These are phyloP conservation scores for Punica granatum DNA, from an alignment of 345 rosid genomes.

Conservation along the genomic window DNA sequence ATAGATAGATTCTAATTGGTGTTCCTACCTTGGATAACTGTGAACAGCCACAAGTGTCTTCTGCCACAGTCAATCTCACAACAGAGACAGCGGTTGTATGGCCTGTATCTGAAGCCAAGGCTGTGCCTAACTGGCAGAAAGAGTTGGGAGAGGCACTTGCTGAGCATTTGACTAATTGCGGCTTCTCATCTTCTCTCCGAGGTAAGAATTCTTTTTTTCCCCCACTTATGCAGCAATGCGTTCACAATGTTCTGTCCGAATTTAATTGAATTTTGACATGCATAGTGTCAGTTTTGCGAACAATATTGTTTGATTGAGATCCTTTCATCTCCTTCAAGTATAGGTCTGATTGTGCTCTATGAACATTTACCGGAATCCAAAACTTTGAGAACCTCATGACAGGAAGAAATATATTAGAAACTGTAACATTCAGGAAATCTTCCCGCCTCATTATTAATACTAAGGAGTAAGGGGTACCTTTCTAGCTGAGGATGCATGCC, in stretches of 20 bases:
- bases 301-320: neutral
- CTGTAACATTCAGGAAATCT: neutral
- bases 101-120: slow-evolving; percentile 80
- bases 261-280: neutral
- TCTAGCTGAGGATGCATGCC: neutral
- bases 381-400: neutral
- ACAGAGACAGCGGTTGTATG: slow-evolving; percentile 92
- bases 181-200: slow-evolving; percentile 73
- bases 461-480: neutral
- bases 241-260: neutral
- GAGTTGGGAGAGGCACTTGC: slow-evolving; percentile 87
- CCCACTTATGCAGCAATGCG: neutral
- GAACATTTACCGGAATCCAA: neutral
- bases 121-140: slow-evolving; percentile 62
- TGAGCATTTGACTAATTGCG: slow-evolving; percentile 73
- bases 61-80: slow-evolving; percentile 85
- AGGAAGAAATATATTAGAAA: neutral
- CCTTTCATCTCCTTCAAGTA: neutral
- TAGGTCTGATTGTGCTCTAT: neutral
- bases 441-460: neutral
- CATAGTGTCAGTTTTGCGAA: neutral
- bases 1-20: neutral
- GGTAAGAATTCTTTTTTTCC: slow-evolving; percentile 34
- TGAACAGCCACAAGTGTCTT: slow-evolving; percentile 78
- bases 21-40: neutral